Base-by-base conservation (phyloP, 176 grass and related monocot species). In the Coix lacrymajobi region DNA sequence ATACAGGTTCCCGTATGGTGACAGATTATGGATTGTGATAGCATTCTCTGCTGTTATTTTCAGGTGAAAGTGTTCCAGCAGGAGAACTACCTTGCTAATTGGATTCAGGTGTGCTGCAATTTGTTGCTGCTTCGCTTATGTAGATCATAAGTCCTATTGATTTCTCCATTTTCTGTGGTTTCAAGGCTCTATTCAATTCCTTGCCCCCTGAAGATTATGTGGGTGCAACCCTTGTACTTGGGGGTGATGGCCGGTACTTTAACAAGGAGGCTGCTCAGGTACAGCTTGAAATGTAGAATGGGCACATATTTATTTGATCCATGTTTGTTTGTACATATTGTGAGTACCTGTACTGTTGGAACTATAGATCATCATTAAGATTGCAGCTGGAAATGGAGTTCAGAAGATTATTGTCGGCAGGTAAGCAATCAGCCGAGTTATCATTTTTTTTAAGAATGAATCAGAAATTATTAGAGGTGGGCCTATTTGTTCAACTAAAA, bases 1-100 rank as follows among this genome's bases (percentile, higher is more conserved):
- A 9, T 65, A 71, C 22, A 41, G 40, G 24, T 28, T 28, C 38
- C 41, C 1, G 39, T 60, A 30, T 60, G 56, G n/a, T 60, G 56
- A 69, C 66, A 15, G 52, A 29, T 64, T 16, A 36, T 71, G 28
- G 64, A 38, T 58, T 76, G 62, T 43, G 67, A 77, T 20, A 28
- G 30, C 78, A 37, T 24, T 5, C 19, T 83, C 41, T 73, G 14
- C 4, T 91, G 13, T 68, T 79, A 30, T 79, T 52, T 75, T 81
- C 75, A 97, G 94, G 94, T 97, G 64, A 94, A 97, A 81, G 90
- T 97, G n/a, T 97, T 97, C 36, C 94, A 92, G 72, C 41, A 97
- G 41, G 88, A 85, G 68, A 97, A 94, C 79, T 97, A 97, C 77
- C 83, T 97, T 8, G 92, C 94, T n/a, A 97, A 94, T 64, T 97